Percentiles rank a stretch among this genome's conserved stretches.
These are phyloP conservation scores for Boletus speciosus DNA, from an alignment of 768 basidiomycete species.

Conservation along the genomic window DNA sequence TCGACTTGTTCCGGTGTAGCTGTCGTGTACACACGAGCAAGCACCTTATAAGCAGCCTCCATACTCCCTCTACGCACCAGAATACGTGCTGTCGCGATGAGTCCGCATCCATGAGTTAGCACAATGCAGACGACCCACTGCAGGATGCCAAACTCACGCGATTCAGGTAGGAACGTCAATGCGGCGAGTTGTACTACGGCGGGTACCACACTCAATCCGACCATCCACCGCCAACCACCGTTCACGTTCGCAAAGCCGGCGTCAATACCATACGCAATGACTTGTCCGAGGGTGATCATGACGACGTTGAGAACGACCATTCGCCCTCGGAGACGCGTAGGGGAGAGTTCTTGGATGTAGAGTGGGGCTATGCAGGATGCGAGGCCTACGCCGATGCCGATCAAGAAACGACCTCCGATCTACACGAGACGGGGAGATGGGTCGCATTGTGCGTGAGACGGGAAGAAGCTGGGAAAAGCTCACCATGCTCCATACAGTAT, in stretches of 20 bases:
- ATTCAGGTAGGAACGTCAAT: conserved; percentile 71
- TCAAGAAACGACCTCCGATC: conserved; percentile 71
- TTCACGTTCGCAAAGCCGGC: conserved; percentile 57
- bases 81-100: conserved; percentile 47
- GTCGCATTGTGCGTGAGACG: neutral
- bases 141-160: conserved; percentile 45
- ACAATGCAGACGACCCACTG: neutral
- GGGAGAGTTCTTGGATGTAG: conserved; percentile 82
- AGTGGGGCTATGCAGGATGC: conserved; percentile 78
- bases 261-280: conserved; percentile 72
- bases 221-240: conserved; percentile 82
- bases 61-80: conserved; percentile 55
- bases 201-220: conserved; percentile 69
- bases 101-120: neutral
- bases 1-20: conserved; percentile 64
- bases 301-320: conserved; percentile 84
- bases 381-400: conserved; percentile 71
- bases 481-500: conserved; percentile 69
- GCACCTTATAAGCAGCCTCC: conserved; percentile 48
- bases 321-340: conserved; percentile 66
- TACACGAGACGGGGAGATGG: conserved; percentile 16
- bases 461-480: conserved; percentile 2
- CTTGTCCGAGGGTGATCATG: conserved; percentile 77
- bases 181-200: conserved; percentile 60
- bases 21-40: conserved; percentile 65